Conservation (phyloP, 2,329 filamentous ascomycete species). For the Malbranchea cinnamomea region DNA sequence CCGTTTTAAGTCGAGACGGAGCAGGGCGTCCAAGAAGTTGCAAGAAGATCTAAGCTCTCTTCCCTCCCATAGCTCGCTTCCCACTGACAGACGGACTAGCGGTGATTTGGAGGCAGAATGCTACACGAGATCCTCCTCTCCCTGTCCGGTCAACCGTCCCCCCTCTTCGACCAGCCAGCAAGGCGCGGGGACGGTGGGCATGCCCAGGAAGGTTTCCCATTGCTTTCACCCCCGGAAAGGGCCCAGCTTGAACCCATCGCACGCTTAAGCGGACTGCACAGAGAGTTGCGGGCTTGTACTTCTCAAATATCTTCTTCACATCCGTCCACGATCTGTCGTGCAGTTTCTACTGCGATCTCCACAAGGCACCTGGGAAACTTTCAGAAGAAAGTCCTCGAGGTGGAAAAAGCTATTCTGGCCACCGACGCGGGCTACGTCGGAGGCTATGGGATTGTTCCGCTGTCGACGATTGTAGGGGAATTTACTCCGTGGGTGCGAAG, state of each 20-base stretch:
- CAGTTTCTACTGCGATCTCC: conserved; percentile 64
- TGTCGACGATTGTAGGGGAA: conserved; percentile 69
- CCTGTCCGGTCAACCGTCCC: conserved; percentile 83
- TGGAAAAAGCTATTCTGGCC: conserved; percentile 63
- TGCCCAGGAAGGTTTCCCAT: conserved; percentile 34
- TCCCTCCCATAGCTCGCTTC: not conserved
- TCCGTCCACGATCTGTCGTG: conserved; percentile 69
- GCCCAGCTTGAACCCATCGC: conserved; percentile 66
- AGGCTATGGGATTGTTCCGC: conserved; percentile 81
- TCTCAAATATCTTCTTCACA: conserved; percentile 55
- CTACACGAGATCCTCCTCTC: conserved; percentile 97
- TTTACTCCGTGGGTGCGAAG: conserved; percentile 77
- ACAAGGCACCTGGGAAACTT: conserved; percentile 65
- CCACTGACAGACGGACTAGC: conserved; percentile 6
- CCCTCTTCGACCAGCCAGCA: conserved; percentile 52
- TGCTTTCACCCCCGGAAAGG: conserved; percentile 63
- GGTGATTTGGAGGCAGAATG: conserved; percentile 40
- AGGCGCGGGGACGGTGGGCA: conserved; percentile 34
- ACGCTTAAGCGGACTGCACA: conserved; percentile 63
- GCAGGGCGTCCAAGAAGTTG: conserved; percentile 16
- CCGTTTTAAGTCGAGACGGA: conserved; percentile 15
- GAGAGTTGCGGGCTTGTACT: conserved; percentile 53
- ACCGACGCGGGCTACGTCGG: conserved; percentile 70
- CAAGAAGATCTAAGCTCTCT: not conserved
- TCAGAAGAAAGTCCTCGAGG: conserved; percentile 67